Evolutionary conservation across 345 rosid genomes (phyloP), one percentile per base, ranked within the genome.

Genomic region (Aethionema arabicum): DNA sequence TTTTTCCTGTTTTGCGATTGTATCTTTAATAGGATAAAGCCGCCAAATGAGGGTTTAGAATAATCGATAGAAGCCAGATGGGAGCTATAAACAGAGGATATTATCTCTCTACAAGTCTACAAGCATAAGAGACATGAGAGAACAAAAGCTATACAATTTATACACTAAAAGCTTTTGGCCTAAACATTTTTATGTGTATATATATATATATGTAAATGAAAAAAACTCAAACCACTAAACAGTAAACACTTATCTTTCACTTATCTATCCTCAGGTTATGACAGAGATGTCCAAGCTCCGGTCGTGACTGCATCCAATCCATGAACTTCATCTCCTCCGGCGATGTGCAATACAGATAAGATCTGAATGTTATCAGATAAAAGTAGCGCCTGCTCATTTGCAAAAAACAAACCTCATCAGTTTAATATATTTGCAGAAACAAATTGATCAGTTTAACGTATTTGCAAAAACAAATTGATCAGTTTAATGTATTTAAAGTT

Each of bases 271-370:
- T 84, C 51, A 92, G 87, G 65, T 84, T 84, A 63, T 83, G 82
- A 77, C 91, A 87, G 48, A 92, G 95, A 79, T 89, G 85, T 59
- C 95, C 89, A 29, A 92, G 93, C 68, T 92, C 98, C 6, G 98
- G 98, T 51, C 97, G 84, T 2, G 88, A 83, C 12, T 79, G 67
- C 91, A 89, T 84, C 98, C 98, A 92, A 12, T 81, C 69, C 38
- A 75, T 11, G 68, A 92, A 92, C 16, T 59, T 58, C 65, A 77
- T 79, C 75, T 83, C 86, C 2, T 69, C 70, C 9, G 88, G 81
- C 6, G 82, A 75, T 0, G 84, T 57, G 82, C 85, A 66, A 70
- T 92, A 85, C 6, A 92, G 95, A 65, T 87, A 92, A 7, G 98
- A 89, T 68, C 88, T 82, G 85, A 79, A 92, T 32, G 95, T 89